Conservation (phyloP, 1,284 basidiomycete species). For the Moesziomyces sp. region DNA sequence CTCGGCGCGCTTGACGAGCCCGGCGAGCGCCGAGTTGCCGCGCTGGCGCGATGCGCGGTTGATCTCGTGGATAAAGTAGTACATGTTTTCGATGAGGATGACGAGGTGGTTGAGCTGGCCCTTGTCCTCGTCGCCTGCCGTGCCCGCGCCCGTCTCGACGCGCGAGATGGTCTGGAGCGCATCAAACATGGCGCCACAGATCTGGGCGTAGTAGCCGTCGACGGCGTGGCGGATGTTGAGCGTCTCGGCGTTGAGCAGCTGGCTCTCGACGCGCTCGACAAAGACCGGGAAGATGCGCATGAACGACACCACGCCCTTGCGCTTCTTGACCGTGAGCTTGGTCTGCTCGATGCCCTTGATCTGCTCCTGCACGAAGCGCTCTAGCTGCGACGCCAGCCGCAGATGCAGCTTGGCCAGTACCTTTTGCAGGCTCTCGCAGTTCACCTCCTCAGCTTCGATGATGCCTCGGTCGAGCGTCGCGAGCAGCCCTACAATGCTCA, state of each 20-base stretch:
- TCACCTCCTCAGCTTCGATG: conserved; percentile 80
- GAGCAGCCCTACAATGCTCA: conserved; percentile 87
- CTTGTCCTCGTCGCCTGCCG: conserved; percentile 77
- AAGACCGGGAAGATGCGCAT: conserved; percentile 92
- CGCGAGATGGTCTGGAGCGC: conserved; percentile 92
- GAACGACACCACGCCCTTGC: conserved; percentile 91
- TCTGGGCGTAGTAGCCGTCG: conserved; percentile 85
- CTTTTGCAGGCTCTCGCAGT: conserved; percentile 79
- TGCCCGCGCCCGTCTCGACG: conserved; percentile 74
- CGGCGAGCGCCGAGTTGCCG: conserved; percentile 70
- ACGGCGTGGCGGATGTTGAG: conserved; percentile 82
- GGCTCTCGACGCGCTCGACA: conserved; percentile 83
- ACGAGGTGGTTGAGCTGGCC: conserved; percentile 96
- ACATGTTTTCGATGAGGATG: conserved; percentile 96
- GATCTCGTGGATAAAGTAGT: conserved; percentile 86
- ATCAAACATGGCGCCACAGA: conserved; percentile 89
- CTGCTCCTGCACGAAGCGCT: conserved; percentile 74
- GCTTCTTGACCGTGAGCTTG: conserved; percentile 88
- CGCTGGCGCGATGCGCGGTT: conserved; percentile 71
- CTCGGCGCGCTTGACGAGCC: conserved; percentile 80
- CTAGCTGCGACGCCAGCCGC: conserved; percentile 40
- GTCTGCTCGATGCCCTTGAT: conserved; percentile 82
- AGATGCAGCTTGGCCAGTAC: conserved; percentile 84
- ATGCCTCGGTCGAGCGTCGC: conserved; percentile 83
- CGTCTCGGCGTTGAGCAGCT: conserved; percentile 76